These are phyloP conservation scores for Phlyctochytrium bullatum DNA, from an alignment of 192 early-diverging fungal genomes.

Conservation along the genomic window DNA sequence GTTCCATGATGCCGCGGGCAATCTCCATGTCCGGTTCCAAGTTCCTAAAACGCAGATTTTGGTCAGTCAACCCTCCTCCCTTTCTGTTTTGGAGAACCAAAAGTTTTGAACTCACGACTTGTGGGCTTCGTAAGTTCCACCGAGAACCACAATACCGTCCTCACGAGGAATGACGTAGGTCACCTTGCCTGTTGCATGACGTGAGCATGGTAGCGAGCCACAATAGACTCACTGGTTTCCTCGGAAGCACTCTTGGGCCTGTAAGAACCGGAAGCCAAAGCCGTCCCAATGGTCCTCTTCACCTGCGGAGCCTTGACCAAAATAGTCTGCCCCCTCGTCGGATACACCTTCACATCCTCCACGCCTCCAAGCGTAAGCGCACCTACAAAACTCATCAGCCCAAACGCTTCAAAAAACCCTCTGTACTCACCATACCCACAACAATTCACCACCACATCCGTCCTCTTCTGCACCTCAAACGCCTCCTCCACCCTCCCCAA, in stretches of 20 bases:
- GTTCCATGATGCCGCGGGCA: constrained; percentile 34
- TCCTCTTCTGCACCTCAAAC: constrained; percentile 21
- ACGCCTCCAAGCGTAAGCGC: constrained; percentile 68
- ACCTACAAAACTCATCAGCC: constrained; percentile 9
- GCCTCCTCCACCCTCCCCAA: constrained; percentile 48
- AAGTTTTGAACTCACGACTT: no score
- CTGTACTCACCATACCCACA: constrained; percentile 58
- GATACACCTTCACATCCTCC: constrained; percentile 65
- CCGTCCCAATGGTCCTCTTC: constrained; percentile 52
- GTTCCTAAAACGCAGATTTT: not conserved
- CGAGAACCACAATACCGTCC: constrained; percentile 73
- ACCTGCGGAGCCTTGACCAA: constrained; percentile 71
- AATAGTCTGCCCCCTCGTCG: constrained; percentile 79
- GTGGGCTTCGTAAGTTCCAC: constrained; percentile 61
- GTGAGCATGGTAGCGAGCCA: no score
- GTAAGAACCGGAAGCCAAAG: constrained; percentile 10
- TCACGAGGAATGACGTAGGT: constrained; percentile 85
- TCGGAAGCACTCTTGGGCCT: constrained; percentile 21
- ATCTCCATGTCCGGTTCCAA: constrained; percentile 31
- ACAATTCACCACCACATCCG: constrained; percentile 75
- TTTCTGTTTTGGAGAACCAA: constrained; percentile 12
- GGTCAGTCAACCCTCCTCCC: not conserved
- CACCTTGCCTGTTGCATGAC: constrained; percentile 36
- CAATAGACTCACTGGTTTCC: constrained; percentile 8
- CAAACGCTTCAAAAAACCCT: constrained; percentile 16